A percentile compares a stretch with the other conserved stretches of the same genome.
These are phyloP conservation scores for Xerocomellus dryophilus DNA, from an alignment of 768 basidiomycete species.

Conservation along the genomic window DNA sequence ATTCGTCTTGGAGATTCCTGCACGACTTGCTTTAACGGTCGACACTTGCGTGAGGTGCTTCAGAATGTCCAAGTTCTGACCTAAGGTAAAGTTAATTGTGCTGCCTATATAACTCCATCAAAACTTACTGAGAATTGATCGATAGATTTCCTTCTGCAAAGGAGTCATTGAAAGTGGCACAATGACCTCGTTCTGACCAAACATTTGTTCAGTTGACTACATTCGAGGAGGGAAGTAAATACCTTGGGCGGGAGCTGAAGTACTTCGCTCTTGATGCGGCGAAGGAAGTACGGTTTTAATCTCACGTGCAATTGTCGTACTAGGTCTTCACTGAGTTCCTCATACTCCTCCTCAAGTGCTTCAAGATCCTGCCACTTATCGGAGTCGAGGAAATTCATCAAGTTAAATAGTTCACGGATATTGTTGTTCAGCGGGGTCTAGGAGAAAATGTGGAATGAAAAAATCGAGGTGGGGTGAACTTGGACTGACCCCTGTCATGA, in stretches of 20 bases:
- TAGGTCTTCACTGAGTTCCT: conserved; percentile 74
- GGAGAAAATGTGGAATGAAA: neutral
- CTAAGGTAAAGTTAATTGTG: conserved; percentile 36
- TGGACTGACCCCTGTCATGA: conserved; percentile 77
- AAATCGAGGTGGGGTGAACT: neutral
- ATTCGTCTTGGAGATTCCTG: conserved; percentile 45
- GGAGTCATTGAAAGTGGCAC: conserved; percentile 87
- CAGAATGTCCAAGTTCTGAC: conserved; percentile 67
- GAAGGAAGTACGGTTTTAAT: conserved; percentile 87
- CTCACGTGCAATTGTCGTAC: conserved; percentile 75
- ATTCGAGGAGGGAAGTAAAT: neutral
- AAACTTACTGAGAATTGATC: conserved; percentile 69
- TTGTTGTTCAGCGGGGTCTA: conserved; percentile 97
- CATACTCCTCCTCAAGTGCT: conserved; percentile 68
- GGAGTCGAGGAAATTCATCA: conserved; percentile 94
- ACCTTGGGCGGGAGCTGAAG: conserved; percentile 92
- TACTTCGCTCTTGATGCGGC: conserved; percentile 91
- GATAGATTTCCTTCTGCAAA: conserved; percentile 85
- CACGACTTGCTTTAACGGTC: conserved; percentile 30
- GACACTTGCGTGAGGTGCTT: conserved; percentile 53
- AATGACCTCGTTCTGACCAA: conserved; percentile 77
- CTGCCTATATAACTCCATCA: conserved; percentile 10
- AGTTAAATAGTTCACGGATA: conserved; percentile 91
- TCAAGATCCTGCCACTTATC: conserved; percentile 73
- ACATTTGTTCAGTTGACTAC: conserved; percentile 1